Conservation (phyloP, 2,329 filamentous ascomycete species). For the Colletotrichum musicola region DNA sequence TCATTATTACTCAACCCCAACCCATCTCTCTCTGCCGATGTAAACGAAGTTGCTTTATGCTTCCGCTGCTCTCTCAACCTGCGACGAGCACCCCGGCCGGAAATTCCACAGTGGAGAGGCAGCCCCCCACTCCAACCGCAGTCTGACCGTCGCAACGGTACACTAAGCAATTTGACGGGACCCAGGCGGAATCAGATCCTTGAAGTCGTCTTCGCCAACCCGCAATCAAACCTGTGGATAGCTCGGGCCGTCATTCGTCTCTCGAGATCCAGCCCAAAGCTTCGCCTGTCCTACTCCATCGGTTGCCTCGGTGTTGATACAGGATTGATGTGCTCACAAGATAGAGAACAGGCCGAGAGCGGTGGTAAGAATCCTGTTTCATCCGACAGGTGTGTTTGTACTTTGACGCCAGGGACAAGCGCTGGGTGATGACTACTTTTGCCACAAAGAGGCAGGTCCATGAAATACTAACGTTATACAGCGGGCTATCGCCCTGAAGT, state of each 20-base stretch:
- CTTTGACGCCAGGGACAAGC: slow-evolving; percentile 22
- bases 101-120: slow-evolving; percentile 7
- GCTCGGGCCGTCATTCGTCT: slow-evolving; percentile 4
- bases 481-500: slow-evolving; percentile 24
- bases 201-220: slow-evolving; percentile 18
- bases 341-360: not conserved
- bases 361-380: slow-evolving; percentile 19
- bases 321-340: not conserved
- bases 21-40: slow-evolving; percentile 5
- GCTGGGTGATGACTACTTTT: slow-evolving; percentile 9
- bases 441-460: slow-evolving; percentile 23
- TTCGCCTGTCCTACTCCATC: not conserved
- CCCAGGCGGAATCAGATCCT: not conserved
- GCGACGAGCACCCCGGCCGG: slow-evolving; percentile 9
- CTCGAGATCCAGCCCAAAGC: slow-evolving; percentile 1
- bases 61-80: slow-evolving; percentile 1
- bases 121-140: slow-evolving; percentile 19
- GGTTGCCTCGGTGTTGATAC: not conserved
- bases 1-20: not conserved
- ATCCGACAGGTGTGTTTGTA: slow-evolving; percentile 23
- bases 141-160: slow-evolving; percentile 24
- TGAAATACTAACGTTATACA: slow-evolving; percentile 35
- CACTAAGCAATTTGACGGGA: slow-evolving; percentile 33
- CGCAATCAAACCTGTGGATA: slow-evolving; percentile 27
- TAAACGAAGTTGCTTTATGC: slow-evolving; percentile 27